Conservation (phyloP, 2,329 filamentous ascomycete genomes). For the Aspergillus awamori region DNA sequence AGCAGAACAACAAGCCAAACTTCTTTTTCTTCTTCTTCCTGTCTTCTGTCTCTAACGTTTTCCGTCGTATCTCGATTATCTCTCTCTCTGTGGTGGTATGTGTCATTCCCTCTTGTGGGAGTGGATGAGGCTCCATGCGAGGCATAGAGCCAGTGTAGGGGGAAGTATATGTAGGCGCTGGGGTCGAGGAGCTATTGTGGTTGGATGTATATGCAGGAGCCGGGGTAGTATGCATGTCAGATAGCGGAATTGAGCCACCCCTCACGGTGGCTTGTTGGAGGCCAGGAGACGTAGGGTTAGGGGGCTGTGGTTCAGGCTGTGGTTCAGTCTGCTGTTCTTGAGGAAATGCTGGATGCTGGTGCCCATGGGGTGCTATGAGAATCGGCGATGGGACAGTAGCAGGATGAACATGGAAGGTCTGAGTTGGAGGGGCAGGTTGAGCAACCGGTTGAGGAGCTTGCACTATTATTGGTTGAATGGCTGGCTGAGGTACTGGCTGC, state of each 20-base stretch:
- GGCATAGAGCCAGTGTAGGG: conserved; percentile 32
- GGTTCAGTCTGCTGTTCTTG: conserved; percentile 48
- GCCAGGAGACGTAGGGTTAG: conserved; percentile 65
- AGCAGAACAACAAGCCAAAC: conserved; percentile 47
- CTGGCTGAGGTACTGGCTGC: conserved; percentile 13
- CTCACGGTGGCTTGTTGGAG: conserved; percentile 65
- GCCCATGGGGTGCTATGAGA: conserved; percentile 53
- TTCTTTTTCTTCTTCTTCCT: conserved; percentile 57
- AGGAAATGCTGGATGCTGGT: conserved; percentile 60
- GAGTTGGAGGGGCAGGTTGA: conserved; percentile 15
- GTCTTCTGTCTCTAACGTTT: conserved; percentile 69
- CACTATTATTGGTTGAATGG: neutral
- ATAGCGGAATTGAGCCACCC: conserved; percentile 63
- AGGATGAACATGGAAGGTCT: conserved; percentile 20
- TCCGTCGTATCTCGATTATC: conserved; percentile 55
- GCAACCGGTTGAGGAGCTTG: conserved; percentile 8
- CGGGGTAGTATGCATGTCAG: conserved; percentile 54
- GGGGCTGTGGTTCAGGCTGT: conserved; percentile 53
- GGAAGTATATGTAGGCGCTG: conserved; percentile 40
- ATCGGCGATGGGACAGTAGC: conserved; percentile 52
- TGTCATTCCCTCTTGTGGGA: conserved; percentile 28
- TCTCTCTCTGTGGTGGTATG: conserved; percentile 27
- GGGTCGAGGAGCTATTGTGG: conserved; percentile 24
- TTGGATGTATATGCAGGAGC: conserved; percentile 41
- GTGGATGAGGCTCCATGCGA: conserved; percentile 27